Conservation (phyloP, 768 basidiomycete genomes). For the Multifurca ochricompacta region DNA sequence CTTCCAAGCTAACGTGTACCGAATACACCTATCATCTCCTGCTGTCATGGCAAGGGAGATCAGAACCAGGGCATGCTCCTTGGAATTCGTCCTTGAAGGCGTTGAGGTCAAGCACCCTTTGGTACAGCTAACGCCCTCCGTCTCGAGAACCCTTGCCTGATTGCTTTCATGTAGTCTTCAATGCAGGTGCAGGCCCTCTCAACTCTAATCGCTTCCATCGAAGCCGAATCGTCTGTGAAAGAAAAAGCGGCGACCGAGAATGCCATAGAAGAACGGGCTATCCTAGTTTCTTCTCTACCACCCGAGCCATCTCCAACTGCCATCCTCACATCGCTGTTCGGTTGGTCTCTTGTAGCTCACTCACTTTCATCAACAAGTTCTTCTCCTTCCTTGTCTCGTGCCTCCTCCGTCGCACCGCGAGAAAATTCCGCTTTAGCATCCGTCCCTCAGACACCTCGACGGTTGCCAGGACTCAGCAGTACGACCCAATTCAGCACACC, state of each 20-base stretch:
- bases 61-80: conserved; percentile 42
- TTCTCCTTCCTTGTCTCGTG: conserved; percentile 23
- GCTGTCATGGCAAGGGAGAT: conserved; percentile 53
- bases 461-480: conserved; percentile 1
- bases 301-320: conserved; percentile 33
- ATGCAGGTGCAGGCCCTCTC: conserved; percentile 48
- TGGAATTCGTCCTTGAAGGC: conserved; percentile 46
- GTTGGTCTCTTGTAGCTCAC: conserved; percentile 34
- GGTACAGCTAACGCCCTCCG: conserved; percentile 33
- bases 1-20: conserved; percentile 22
- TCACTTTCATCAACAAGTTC: conserved; percentile 5
- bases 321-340: conserved; percentile 39
- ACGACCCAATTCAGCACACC: conserved; percentile 10
- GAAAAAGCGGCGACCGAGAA: conserved; percentile 23
- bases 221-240: conserved; percentile 19
- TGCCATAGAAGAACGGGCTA: conserved; percentile 2
- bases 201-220: conserved; percentile 35
- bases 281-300: not conserved
- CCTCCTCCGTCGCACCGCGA: conserved; percentile 14
- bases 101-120: conserved; percentile 66
- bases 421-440: conserved; percentile 26
- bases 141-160: not conserved
- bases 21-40: conserved; percentile 64
- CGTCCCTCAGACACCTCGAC: conserved; percentile 21
- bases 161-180: conserved; percentile 37